Conservation (phyloP, 768 basidiomycete genomes). For the Trametes meyenii region DNA sequence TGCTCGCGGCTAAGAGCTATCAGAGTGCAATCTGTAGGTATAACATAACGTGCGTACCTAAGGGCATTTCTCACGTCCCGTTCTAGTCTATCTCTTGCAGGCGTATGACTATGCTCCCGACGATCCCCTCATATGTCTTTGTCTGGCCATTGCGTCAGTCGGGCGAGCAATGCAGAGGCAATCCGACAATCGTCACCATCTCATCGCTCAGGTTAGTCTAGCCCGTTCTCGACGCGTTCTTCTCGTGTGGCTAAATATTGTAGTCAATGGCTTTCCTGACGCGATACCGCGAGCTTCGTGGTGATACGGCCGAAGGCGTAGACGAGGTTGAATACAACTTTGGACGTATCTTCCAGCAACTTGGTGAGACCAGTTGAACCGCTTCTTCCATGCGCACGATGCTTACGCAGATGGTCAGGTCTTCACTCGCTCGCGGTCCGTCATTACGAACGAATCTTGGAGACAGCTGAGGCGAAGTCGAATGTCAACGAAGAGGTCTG, state of each 20-base stretch:
- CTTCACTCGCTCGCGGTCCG: slow-evolving; percentile 78
- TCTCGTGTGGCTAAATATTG: not conserved
- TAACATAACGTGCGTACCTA: not conserved
- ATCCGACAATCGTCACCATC: slow-evolving; percentile 90
- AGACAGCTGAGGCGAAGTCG: slow-evolving; percentile 54
- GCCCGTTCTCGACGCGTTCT: not conserved
- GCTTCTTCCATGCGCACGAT: not conserved
- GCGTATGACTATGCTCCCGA: slow-evolving; percentile 84
- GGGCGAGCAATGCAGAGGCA: slow-evolving; percentile 93
- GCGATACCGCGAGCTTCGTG: slow-evolving; percentile 72
- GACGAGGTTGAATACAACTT: slow-evolving; percentile 94
- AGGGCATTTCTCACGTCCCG: not conserved
- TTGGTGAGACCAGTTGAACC: slow-evolving; percentile 54
- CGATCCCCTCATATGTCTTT: slow-evolving; percentile 85
- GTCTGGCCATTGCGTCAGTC: slow-evolving; percentile 81
- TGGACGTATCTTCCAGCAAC: slow-evolving; percentile 87
- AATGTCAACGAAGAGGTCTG: slow-evolving; percentile 36
- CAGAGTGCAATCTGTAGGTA: slow-evolving; percentile 88
- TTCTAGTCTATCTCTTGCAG: slow-evolving; percentile 82
- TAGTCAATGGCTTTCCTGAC: slow-evolving; percentile 86
- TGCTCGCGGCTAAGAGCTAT: slow-evolving; percentile 83
- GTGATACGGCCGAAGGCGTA: slow-evolving; percentile 42
- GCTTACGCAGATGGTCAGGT: slow-evolving; percentile 46
- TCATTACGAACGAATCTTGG: slow-evolving; percentile 81
- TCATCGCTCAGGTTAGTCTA: slow-evolving; percentile 66